Evolutionary conservation across 73 alveolate genomes (phyloP).

Genomic region (Symbiodinium natans): DNA sequence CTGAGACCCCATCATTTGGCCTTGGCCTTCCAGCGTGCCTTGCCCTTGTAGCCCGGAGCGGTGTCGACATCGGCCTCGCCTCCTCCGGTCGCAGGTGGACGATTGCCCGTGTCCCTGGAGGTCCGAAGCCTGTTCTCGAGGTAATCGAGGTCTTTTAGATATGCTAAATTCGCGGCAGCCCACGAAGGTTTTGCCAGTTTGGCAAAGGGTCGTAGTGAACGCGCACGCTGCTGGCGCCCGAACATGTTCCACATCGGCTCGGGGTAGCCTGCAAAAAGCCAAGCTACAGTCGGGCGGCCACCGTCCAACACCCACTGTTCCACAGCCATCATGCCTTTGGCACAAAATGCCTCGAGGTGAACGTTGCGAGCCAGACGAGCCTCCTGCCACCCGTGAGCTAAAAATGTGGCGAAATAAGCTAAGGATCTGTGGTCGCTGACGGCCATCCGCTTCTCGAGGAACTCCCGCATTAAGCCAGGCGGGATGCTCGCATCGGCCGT

Average conservation of each 20-base stretch:
- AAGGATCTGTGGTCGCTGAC: background rate
- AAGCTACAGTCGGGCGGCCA: background rate
- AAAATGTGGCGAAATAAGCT: background rate
- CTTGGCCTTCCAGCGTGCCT: no score
- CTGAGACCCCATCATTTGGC: no score
- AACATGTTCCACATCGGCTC: background rate
- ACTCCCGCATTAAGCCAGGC: conserved; percentile 39
- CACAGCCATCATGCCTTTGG: background rate
- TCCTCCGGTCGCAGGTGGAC: background rate
- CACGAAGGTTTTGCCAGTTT: background rate
- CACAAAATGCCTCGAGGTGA: background rate
- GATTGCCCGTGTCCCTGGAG: background rate
- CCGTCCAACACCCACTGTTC: background rate
- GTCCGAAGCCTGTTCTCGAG: background rate
- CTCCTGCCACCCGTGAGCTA: background rate
- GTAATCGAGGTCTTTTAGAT: conserved; percentile 10
- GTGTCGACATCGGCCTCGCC: background rate
- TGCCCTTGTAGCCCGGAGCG: no score
- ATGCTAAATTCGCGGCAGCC: background rate
- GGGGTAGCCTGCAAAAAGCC: conserved; percentile 27
- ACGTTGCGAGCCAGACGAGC: background rate
- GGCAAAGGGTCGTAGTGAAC: background rate
- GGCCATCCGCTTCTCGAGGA: background rate
- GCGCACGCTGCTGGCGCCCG: background rate
- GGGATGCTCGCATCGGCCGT: background rate